Percentiles rank a stretch among this genome's conserved stretches.
phyloP scores from a whole-genome alignment of 768 basidiomycete species.

The Arthromyces matolae region DNA sequence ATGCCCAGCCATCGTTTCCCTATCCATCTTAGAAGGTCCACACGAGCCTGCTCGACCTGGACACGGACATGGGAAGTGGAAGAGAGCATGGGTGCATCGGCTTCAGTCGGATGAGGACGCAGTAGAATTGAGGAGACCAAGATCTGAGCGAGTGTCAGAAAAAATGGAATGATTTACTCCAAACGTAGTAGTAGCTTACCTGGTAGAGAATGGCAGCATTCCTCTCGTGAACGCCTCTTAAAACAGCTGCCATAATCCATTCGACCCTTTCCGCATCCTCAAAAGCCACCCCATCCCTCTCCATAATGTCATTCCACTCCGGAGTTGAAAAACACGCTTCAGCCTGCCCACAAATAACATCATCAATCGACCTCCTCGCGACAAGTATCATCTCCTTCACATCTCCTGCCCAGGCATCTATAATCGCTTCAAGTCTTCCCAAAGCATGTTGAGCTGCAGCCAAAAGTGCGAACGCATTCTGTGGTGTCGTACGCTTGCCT shows the following conservation, averaged over 20 bases:
- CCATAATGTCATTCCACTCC: conserved; percentile 76
- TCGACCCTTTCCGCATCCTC: conserved; percentile 79
- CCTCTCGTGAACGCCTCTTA: conserved; percentile 58
- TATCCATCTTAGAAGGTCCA: conserved; percentile 71
- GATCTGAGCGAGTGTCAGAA: conserved; percentile 38
- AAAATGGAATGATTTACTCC: too few species aligned
- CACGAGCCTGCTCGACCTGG: conserved; percentile 67
- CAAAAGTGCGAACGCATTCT: conserved; percentile 66
- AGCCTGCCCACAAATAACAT: conserved; percentile 54
- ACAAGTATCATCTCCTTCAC: conserved; percentile 64
- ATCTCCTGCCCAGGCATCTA: conserved; percentile 70
- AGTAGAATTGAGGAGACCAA: conserved; percentile 73
- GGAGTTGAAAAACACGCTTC: conserved; percentile 61
- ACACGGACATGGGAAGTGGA: conserved; percentile 67
- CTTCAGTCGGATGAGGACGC: conserved; percentile 58
- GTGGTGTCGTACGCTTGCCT: conserved; percentile 59
- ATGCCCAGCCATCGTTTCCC: conserved; percentile 74
- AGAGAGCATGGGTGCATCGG: conserved; percentile 58
- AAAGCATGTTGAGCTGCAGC: conserved; percentile 63
- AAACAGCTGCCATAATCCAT: conserved; percentile 63
- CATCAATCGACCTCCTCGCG: conserved; percentile 60
- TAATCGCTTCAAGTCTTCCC: conserved; percentile 47
- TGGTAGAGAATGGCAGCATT: conserved; percentile 76
- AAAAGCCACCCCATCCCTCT: conserved; percentile 68
- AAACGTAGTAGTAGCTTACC: too few species aligned